Evolutionary conservation across 2,329 filamentous ascomycete species (phyloP).

Genomic region (Claviceps arundinis): DNA sequence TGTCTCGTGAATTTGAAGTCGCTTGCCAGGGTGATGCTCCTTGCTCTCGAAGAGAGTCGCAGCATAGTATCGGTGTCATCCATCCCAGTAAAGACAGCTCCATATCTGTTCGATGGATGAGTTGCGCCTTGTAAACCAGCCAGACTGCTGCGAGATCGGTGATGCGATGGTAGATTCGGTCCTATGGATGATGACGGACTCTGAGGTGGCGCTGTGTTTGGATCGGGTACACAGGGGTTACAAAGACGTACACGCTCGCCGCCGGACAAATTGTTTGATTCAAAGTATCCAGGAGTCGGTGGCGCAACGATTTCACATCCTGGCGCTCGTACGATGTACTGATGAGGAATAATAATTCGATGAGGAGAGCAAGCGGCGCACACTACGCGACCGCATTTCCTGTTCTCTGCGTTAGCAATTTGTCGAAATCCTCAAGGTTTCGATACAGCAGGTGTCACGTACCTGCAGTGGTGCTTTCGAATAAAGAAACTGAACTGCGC

Average conservation of each 20-base stretch:
- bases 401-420: slow-evolving; percentile 18
- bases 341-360: slow-evolving; percentile 83
- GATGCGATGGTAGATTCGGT: slow-evolving; percentile 24
- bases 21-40: slow-evolving; percentile 38
- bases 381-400: slow-evolving; percentile 87
- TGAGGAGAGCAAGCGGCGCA: slow-evolving; percentile 85
- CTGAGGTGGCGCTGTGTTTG: slow-evolving; percentile 43
- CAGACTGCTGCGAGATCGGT: slow-evolving; percentile 32
- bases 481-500: slow-evolving; percentile 72
- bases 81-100: slow-evolving; percentile 22
- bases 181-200: slow-evolving; percentile 22
- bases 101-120: slow-evolving; percentile 19
- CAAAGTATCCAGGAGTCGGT: slow-evolving; percentile 24
- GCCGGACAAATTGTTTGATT: slow-evolving; percentile 33
- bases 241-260: slow-evolving; percentile 47
- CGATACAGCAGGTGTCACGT: slow-evolving; percentile 5
- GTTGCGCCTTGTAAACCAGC: slow-evolving; percentile 19
- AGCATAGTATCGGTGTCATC: slow-evolving; percentile 23
- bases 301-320: slow-evolving; percentile 26
- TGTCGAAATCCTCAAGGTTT: background rate
- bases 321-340: slow-evolving; percentile 79
- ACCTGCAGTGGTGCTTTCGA: slow-evolving; percentile 87
- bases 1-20: too few species aligned
- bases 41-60: slow-evolving; percentile 19
- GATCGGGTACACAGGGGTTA: slow-evolving; percentile 49